phyloP scores from a whole-genome alignment of 2,329 filamentous ascomycete genomes.

The Pezicula radicicola region DNA sequence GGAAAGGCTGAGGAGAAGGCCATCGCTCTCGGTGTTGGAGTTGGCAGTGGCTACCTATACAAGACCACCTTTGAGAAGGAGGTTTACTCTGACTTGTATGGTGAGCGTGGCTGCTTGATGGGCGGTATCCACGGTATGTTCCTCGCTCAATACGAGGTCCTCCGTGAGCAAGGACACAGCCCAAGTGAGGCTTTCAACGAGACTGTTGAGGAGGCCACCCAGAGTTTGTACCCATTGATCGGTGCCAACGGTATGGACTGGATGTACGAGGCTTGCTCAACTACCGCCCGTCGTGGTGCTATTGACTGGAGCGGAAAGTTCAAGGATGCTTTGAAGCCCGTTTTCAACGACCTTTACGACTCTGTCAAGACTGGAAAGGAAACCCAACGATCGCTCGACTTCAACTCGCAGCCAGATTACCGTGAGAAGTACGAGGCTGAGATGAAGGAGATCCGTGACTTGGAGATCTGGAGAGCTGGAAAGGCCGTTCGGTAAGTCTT shows the following conservation, averaged over 20 bases:
- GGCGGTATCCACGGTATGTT: constrained; percentile 99
- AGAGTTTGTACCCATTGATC: constrained; percentile 96
- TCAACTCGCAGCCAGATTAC: constrained; percentile 95
- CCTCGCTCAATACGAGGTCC: constrained; percentile 99
- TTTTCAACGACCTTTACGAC: constrained; percentile 97
- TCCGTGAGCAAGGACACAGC: constrained; percentile 96
- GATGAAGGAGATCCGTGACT: constrained; percentile 95
- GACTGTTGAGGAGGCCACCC: constrained; percentile 99
- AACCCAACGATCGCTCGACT: constrained; percentile 95
- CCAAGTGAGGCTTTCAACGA: constrained; percentile 99
- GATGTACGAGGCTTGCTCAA: constrained; percentile 99
- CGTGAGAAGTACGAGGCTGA: constrained; percentile 95
- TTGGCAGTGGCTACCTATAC: constrained; percentile 98
- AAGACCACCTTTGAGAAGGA: constrained; percentile 99
- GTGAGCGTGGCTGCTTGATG: constrained; percentile 99
- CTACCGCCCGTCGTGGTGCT: constrained; percentile 94
- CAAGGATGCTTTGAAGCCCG: constrained; percentile 97
- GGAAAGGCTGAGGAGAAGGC: constrained; percentile 99
- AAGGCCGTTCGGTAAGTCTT: constrained; percentile 82
- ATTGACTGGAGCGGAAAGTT: constrained; percentile 98
- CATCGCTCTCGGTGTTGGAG: constrained; percentile 91
- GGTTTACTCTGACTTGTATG: constrained; percentile 99
- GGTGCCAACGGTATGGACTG: constrained; percentile 99
- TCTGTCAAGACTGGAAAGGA: constrained; percentile 87
- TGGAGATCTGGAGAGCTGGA: constrained; percentile 99